These are phyloP conservation scores for Mycena amicta DNA, from an alignment of 768 basidiomycete species.

Conservation along the genomic window DNA sequence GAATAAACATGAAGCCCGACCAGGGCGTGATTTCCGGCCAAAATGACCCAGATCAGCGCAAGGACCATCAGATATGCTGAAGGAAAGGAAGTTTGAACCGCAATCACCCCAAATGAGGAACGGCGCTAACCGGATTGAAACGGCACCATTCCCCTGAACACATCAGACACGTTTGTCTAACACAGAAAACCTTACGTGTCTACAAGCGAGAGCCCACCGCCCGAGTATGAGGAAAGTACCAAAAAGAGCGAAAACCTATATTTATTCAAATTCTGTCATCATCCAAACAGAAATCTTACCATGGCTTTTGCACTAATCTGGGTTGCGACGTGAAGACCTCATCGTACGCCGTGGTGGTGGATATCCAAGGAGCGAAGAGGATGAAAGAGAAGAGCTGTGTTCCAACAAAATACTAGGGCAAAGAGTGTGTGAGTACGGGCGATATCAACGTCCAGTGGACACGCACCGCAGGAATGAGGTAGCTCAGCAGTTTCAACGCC, in stretches of 20 bases:
- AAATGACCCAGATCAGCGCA: slow-evolving; percentile 59
- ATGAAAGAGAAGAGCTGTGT: slow-evolving; percentile 59
- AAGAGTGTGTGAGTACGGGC: slow-evolving; percentile 26
- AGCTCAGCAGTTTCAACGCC: slow-evolving; percentile 56
- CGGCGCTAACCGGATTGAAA: too few species aligned
- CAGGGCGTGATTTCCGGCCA: slow-evolving; percentile 78
- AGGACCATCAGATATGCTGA: slow-evolving; percentile 68
- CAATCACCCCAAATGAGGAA: too few species aligned
- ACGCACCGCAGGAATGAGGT: slow-evolving; percentile 49
- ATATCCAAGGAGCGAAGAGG: slow-evolving; percentile 65
- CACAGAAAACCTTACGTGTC: slow-evolving; percentile 46
- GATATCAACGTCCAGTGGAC: neutral
- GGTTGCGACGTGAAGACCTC: slow-evolving; percentile 52
- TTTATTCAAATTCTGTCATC: neutral
- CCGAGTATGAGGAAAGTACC: slow-evolving; percentile 57
- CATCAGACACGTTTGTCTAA: neutral
- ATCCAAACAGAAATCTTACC: slow-evolving; percentile 38
- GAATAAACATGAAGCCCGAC: slow-evolving; percentile 40
- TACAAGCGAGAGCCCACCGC: slow-evolving; percentile 68
- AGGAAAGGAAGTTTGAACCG: too few species aligned
- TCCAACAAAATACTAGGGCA: slow-evolving; percentile 63
- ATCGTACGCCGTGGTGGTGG: slow-evolving; percentile 46
- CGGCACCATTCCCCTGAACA: slow-evolving; percentile 62
- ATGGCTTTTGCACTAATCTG: slow-evolving; percentile 54
- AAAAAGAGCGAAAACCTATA: slow-evolving; percentile 48